Base-by-base conservation (phyloP, 192 early-diverging fungal species). In the Chytriomyces sp. region DNA sequence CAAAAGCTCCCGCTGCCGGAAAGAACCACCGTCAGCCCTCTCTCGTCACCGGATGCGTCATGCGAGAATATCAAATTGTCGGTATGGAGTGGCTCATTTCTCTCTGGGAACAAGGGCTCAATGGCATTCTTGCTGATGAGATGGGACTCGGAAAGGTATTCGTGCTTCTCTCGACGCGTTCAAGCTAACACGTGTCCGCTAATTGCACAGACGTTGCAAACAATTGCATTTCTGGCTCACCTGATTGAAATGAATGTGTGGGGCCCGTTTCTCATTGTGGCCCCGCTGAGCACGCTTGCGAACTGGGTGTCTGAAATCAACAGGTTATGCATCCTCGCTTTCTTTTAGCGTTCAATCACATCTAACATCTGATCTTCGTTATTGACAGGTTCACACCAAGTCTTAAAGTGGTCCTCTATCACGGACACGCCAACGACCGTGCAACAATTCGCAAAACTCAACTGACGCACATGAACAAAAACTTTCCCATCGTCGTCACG, bases 71-170 rank as follows among this genome's bases (percentile, higher is more conserved):
- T 80, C 97, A 99, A 78, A 75, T 96, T 49, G 91, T 91, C 2
- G 97, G 97, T 57, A 88, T 97, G 68, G 94, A 97, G 75, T 99
- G 97, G 97, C 78, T 99, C 68, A 90, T 93, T 53, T 92, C 88
- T 73, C 81, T 99, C 4, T 99, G 94, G 81, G 94, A 96, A 60
- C 96, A 97, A 77, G 96, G 97, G 14, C 77, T 98, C 22, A 98
- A 96, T 64, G 97, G 97, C n/a, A n/a, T n/a, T n/a, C n/a, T n/a
- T n/a, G n/a, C n/a, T n/a, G n/a, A n/a, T 58, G 31, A 58, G 22
- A 0, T 14, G 14, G 67, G 17, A 12, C 17, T 26, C 28, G 44
- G 44, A 49, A 22, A 49, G 17, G 2, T 14, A 49, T 22, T 49
- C 2, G 14, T 22, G 44, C 14, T n/a, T 49, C 22, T n/a, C 44